Evolutionary conservation across 2,329 filamentous ascomycete genomes (phyloP).

Genomic region (Pseudogymnoascus sp.): DNA sequence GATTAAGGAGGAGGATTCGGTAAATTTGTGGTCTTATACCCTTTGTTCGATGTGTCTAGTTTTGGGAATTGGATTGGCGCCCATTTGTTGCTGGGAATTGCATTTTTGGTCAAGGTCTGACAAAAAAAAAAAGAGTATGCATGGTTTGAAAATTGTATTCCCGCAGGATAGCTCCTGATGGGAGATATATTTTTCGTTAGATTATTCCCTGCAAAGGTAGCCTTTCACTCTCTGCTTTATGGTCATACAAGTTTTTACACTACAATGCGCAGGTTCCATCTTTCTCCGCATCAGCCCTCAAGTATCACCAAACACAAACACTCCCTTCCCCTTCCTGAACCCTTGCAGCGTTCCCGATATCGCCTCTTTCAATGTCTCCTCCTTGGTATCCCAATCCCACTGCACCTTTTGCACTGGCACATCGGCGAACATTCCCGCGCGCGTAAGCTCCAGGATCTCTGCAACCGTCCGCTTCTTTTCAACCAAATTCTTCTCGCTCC

Average conservation of each 20-base stretch:
- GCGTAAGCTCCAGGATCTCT: constrained; percentile 70
- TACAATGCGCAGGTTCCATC: neutral
- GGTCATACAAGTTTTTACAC: constrained; percentile 9
- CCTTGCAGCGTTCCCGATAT: constrained; percentile 79
- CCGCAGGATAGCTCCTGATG: neutral
- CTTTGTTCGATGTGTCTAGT: constrained; percentile 10
- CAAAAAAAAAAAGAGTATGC: neutral
- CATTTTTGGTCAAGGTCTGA: neutral
- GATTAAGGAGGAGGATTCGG: neutral
- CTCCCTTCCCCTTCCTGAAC: constrained; percentile 78
- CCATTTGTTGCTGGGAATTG: constrained; percentile 1
- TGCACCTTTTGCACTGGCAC: constrained; percentile 72
- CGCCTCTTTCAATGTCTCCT: constrained; percentile 58
- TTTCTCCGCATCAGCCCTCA: constrained; percentile 22
- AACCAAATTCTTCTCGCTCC: constrained; percentile 67
- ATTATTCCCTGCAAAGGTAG: constrained; percentile 1
- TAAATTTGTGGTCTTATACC: constrained; percentile 10
- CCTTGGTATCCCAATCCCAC: constrained; percentile 78
- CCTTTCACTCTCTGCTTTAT: neutral
- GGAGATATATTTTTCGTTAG: neutral
- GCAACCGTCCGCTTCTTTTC: constrained; percentile 75
- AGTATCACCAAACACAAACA: constrained; percentile 69
- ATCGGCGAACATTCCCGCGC: constrained; percentile 71
- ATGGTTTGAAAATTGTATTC: neutral
- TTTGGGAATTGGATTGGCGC: constrained; percentile 10